Percentiles rank a stretch among this genome's conserved stretches.
Conservation (phyloP, 2,329 filamentous ascomycete genomes). For the Colletotrichum brevisporum region DNA sequence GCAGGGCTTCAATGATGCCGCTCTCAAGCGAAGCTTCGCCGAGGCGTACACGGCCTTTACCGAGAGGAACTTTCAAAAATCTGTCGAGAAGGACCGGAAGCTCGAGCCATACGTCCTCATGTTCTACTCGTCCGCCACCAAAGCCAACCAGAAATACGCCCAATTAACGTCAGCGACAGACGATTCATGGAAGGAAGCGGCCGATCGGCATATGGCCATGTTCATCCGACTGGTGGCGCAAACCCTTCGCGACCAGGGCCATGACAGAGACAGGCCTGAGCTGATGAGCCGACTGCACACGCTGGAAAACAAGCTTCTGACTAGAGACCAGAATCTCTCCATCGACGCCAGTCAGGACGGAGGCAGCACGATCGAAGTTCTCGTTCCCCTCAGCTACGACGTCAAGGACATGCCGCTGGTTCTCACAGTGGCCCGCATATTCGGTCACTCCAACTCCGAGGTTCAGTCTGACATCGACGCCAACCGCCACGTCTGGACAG, state of each 20-base stretch:
- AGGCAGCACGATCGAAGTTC: conserved; percentile 81
- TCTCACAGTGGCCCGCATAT: conserved; percentile 87
- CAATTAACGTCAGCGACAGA: conserved; percentile 83
- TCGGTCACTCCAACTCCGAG: conserved; percentile 82
- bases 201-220: conserved; percentile 93
- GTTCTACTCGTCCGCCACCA: conserved; percentile 95
- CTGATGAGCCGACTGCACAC: conserved; percentile 83
- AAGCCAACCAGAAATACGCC: conserved; percentile 82
- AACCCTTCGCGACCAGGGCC: conserved; percentile 86
- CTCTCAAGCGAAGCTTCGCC: conserved; percentile 93
- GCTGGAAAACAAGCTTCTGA: conserved; percentile 92
- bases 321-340: conserved; percentile 91
- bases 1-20: conserved; percentile 90
- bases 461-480: conserved; percentile 90
- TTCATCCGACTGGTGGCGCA: conserved; percentile 90
- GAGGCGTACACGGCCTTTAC: conserved; percentile 95
- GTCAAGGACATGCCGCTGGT: conserved; percentile 98
- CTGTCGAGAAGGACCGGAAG: conserved; percentile 92
- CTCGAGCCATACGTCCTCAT: conserved; percentile 95
- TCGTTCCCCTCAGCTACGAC: conserved; percentile 88
- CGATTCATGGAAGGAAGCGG: conserved; percentile 90
- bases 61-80: conserved; percentile 87
- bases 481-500: conserved; percentile 87
- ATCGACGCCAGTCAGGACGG: conserved; percentile 71
- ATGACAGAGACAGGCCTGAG: conserved; percentile 87